Conservation (phyloP, 2,329 filamentous ascomycete genomes). For the Aspergillus glaucus region DNA sequence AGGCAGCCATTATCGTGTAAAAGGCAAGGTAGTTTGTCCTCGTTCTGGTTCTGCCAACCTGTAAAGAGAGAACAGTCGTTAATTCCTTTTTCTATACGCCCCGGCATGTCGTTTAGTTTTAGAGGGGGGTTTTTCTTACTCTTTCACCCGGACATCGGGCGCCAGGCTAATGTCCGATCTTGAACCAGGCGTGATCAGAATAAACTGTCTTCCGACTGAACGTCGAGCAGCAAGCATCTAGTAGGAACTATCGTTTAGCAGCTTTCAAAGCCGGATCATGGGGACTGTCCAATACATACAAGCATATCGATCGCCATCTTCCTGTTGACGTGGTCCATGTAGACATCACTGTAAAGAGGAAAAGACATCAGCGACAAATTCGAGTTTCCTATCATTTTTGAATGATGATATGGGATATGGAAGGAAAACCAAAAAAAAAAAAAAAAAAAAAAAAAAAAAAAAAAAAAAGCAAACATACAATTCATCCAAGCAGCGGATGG, state of each 20-base stretch:
- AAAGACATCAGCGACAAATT: conserved; percentile 10
- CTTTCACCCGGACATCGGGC: conserved; percentile 40
- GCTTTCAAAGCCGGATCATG: not conserved
- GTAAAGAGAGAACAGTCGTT: conserved; percentile 3
- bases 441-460: too few species aligned
- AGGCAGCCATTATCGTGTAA: conserved; percentile 8
- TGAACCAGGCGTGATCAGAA: conserved; percentile 90
- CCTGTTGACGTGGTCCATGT: conserved; percentile 97
- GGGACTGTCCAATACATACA: conserved; percentile 46
- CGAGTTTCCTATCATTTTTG: too few species aligned
- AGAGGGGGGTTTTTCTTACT: conserved; percentile 24
- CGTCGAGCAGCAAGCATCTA: conserved; percentile 77
- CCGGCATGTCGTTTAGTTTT: not conserved
- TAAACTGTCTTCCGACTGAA: conserved; percentile 86
- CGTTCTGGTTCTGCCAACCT: conserved; percentile 41
- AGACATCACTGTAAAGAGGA: conserved; percentile 61
- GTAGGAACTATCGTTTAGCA: conserved; percentile 14
- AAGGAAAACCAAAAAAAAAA: not conserved
- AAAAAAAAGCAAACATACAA: conserved; percentile 49
- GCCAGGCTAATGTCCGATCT: conserved; percentile 50
- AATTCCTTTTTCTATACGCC: not conserved
- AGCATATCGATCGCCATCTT: conserved; percentile 92
- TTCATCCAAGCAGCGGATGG: conserved; percentile 89
- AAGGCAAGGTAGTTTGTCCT: conserved; percentile 36
- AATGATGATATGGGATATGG: too few species aligned